Conservation (phyloP, 306 rosid species). For the Begonia masoniana region DNA sequence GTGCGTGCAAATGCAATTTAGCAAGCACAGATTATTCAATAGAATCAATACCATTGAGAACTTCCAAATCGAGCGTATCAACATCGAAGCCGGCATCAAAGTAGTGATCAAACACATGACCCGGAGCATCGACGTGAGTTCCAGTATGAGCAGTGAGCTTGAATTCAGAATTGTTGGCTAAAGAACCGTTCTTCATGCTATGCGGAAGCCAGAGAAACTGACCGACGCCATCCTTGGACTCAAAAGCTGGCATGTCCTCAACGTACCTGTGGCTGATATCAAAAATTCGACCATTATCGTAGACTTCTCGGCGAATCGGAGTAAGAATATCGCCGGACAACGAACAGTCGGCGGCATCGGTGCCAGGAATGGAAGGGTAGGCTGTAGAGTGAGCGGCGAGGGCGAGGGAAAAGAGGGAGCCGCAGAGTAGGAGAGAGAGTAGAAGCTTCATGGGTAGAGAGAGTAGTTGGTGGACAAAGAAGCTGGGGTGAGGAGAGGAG, state of each 20-base stretch:
- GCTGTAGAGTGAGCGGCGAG: constrained; percentile 11
- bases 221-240: constrained; percentile 44
- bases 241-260: constrained; percentile 40
- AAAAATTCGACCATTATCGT: constrained; percentile 35
- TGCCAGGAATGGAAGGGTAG: constrained; percentile 37
- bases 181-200: constrained; percentile 61
- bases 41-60: constrained; percentile 44
- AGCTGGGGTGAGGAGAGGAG: not conserved
- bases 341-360: constrained; percentile 19
- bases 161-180: constrained; percentile 32
- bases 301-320: constrained; percentile 58
- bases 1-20: not conserved
- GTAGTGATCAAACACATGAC: constrained; percentile 54
- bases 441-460: not conserved
- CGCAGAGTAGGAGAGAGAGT: constrained; percentile 8
- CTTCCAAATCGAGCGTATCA: constrained; percentile 45
- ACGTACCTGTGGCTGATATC: constrained; percentile 42
- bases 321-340: constrained; percentile 13
- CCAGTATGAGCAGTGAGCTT: constrained; percentile 50
- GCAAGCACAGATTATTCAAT: not conserved
- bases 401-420: constrained; percentile 12
- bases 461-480: not conserved
- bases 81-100: constrained; percentile 58
- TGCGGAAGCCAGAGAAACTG: constrained; percentile 36
- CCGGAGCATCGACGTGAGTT: constrained; percentile 64